Evolutionary conservation across 805 yeast genomes (phyloP).

Genomic region (Maudiozyma barnettii): DNA sequence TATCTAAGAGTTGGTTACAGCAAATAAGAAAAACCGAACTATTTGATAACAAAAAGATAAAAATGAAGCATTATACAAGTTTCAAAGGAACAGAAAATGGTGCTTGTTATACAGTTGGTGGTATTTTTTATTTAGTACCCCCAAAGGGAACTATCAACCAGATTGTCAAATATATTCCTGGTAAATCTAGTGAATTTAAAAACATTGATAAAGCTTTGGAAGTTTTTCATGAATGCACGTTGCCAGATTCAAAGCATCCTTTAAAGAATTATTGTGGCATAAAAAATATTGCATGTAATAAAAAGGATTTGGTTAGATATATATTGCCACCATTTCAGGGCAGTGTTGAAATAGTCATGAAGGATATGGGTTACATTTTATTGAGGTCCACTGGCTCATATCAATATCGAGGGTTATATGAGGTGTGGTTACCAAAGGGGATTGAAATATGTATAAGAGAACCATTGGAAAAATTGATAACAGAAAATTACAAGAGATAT

Average conservation of each 20-base stretch:
- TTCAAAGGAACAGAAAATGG: conserved; percentile 32
- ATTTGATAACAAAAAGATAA: conserved; percentile 23
- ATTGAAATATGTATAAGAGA: conserved; percentile 45
- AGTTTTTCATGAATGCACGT: conserved; percentile 15
- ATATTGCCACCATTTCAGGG: conserved; percentile 67
- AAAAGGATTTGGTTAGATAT: conserved; percentile 33
- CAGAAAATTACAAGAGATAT: conserved; percentile 26
- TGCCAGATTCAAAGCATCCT: conserved; percentile 22
- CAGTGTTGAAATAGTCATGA: conserved; percentile 52
- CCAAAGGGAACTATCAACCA: conserved; percentile 44
- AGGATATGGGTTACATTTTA: conserved; percentile 54
- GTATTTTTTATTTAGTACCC: conserved; percentile 47
- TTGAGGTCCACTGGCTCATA: conserved; percentile 50
- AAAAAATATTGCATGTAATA: conserved; percentile 6
- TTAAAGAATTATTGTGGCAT: conserved; percentile 26
- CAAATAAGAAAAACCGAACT: conserved; percentile 27
- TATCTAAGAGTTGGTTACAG: conserved; percentile 25
- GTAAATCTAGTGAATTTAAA: conserved; percentile 28
- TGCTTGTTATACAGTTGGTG: conserved; percentile 47
- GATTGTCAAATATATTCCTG: conserved; percentile 37
- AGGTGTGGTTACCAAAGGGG: conserved; percentile 48
- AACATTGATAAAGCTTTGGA: conserved; percentile 29
- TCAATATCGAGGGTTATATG: conserved; percentile 30
- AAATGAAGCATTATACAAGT: conserved; percentile 26
- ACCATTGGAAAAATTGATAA: conserved; percentile 33